Evolutionary conservation across 2,329 filamentous ascomycete species (phyloP), one percentile per base, ranked within the genome.

Genomic region (Conoideocrella luteorostrata): DNA sequence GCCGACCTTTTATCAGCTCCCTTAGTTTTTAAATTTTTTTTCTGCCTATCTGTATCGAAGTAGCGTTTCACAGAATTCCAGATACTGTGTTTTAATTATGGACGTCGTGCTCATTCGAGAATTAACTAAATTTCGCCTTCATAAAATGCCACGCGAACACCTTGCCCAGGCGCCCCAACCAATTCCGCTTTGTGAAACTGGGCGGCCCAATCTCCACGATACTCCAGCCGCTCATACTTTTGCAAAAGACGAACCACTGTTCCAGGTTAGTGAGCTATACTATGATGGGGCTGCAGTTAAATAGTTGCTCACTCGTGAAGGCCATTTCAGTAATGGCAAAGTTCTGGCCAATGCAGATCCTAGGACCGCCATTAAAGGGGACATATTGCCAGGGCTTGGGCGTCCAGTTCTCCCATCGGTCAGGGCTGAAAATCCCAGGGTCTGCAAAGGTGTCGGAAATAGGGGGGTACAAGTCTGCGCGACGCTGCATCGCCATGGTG

Each of bases 311-410:
- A 55, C 52, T 33, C 12, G 40, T 47, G 40, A 49, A 55, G 9
- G 50, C 51, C 69, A 86, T 85, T 69, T 90, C 84, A 0, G 84
- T 88, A 39, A 90, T 65, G 13, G 86, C 86, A 59, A 89, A 91
- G 62, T 90, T 84, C 71, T 90, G 84, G 2, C 85, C 84, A 45
- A 89, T 78, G 62, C 85, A 87, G 56, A 87, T 84, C 24, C 85
- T 69, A 34, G 84, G 81, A 1, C 84, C 84, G 10, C 82, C 82
- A 58, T 87, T 88, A 63, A 88, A 88, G 5, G 84, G 84, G 34
- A 88, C 74, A 58, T 84, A 88, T 49, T 82, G 75, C 78, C 82
- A 86, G 0, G 78, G 77, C 56, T 73, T 75, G 1, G 80, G 81
- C 56, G 80, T 75, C 74, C 78, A 78, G 51, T 62, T 48, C 41